Conservation (phyloP, 192 early-diverging fungal genomes). For the Coemansia asiatica region DNA sequence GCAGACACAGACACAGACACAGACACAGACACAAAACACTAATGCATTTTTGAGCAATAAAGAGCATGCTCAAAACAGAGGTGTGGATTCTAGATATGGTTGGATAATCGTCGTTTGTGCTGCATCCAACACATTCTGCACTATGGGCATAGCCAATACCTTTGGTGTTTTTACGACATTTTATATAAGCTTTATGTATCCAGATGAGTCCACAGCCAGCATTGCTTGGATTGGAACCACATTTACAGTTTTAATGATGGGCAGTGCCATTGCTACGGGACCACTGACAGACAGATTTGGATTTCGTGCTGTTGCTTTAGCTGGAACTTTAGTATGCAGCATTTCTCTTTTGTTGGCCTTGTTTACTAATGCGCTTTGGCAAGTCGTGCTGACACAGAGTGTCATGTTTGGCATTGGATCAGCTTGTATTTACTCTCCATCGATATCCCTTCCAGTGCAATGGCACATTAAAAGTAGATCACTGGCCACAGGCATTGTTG, state of each 20-base stretch:
- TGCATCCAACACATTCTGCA: slow-evolving; percentile 34
- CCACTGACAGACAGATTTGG: slow-evolving; percentile 44
- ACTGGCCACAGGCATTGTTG: slow-evolving; percentile 72
- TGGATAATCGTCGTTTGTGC: slow-evolving; percentile 50
- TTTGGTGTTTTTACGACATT: slow-evolving; percentile 47
- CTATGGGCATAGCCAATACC: slow-evolving; percentile 37
- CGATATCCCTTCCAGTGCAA: slow-evolving; percentile 67
- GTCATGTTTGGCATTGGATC: slow-evolving; percentile 72
- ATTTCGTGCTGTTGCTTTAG: slow-evolving; percentile 16
- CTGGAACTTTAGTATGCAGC: slow-evolving; percentile 28
- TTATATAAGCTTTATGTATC: slow-evolving; percentile 44
- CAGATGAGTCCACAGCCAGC: slow-evolving; percentile 21
- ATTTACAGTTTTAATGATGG: slow-evolving; percentile 37
- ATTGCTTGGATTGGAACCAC: slow-evolving; percentile 48
- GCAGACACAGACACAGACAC: not conserved
- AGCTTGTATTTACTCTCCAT: slow-evolving; percentile 66
- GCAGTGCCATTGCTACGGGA: slow-evolving; percentile 31
- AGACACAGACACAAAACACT: not conserved
- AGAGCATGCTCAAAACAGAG: not conserved
- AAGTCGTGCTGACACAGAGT: slow-evolving; percentile 71
- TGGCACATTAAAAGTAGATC: slow-evolving; percentile 69
- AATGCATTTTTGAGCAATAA: not conserved
- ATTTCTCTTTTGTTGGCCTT: slow-evolving; percentile 29
- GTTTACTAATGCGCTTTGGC: slow-evolving; percentile 59
- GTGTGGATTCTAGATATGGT: slow-evolving; percentile 21